Percentiles rank a stretch among this genome's conserved stretches.
Evolutionary conservation across 2,329 filamentous ascomycete species (phyloP).

Genomic region (Byssoonygena ceratinophila): DNA sequence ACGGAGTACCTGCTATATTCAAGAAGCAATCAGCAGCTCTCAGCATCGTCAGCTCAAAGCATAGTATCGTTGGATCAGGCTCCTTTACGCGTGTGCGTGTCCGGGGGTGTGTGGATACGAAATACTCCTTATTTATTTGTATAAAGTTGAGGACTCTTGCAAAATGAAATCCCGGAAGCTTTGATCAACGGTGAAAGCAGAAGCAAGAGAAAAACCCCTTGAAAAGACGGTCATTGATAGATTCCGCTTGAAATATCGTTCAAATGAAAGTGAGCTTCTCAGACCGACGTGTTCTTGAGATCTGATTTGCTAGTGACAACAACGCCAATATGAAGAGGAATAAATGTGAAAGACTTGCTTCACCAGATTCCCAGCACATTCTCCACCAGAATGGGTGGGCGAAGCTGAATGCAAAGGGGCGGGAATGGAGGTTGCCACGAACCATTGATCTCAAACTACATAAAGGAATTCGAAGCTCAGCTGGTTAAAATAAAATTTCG

Average conservation of each 20-base stretch:
- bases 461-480: background rate
- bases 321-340: slow-evolving; percentile 9
- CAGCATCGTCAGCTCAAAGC: too few species aligned
- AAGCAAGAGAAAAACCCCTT: too few species aligned
- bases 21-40: too few species aligned
- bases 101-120: too few species aligned
- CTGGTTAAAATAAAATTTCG: background rate
- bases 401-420: slow-evolving; percentile 1
- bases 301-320: slow-evolving; percentile 1
- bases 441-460: slow-evolving; percentile 12
- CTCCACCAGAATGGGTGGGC: slow-evolving; percentile 9
- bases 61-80: too few species aligned
- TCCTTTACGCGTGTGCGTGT: too few species aligned
- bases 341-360: slow-evolving; percentile 8
- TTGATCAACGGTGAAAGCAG: too few species aligned
- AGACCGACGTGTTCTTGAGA: slow-evolving; percentile 5
- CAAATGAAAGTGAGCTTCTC: background rate
- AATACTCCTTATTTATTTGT: too few species aligned
- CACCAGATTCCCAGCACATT: slow-evolving; percentile 16
- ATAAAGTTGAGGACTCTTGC: too few species aligned
- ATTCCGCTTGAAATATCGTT: background rate
- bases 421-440: slow-evolving; percentile 10
- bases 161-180: too few species aligned
- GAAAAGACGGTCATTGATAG: too few species aligned
- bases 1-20: too few species aligned